Evolutionary conservation across 2,329 filamentous ascomycete species (phyloP).

Genomic region (Talaromyces sp.): DNA sequence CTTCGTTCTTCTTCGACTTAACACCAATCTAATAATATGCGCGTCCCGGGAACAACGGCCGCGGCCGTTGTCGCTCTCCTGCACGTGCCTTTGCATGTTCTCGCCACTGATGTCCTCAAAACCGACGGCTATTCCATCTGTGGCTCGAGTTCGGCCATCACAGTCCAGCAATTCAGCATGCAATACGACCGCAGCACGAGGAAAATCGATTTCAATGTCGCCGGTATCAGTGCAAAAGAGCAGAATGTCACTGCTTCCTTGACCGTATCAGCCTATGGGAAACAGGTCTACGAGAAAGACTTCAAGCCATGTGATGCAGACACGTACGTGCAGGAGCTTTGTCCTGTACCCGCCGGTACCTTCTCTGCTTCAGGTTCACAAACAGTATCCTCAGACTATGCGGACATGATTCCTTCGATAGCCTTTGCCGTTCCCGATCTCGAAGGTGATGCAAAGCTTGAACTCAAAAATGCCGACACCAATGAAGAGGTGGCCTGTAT

Average conservation of each 20-base stretch:
- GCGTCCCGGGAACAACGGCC: conserved; percentile 7
- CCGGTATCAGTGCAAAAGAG: conserved; percentile 64
- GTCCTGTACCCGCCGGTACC: conserved; percentile 71
- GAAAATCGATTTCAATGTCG: conserved; percentile 73
- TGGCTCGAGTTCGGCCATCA: conserved; percentile 51
- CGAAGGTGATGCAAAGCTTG: conserved; percentile 73
- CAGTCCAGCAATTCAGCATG: conserved; percentile 69
- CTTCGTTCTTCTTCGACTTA: not conserved
- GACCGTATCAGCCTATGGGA: conserved; percentile 77
- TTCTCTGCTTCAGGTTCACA: conserved; percentile 72
- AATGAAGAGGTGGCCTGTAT: conserved; percentile 72
- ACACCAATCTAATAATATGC: not conserved
- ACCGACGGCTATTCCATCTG: conserved; percentile 79
- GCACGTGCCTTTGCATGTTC: conserved; percentile 33
- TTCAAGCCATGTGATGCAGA: conserved; percentile 75
- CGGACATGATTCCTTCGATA: conserved; percentile 74
- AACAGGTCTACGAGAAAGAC: conserved; percentile 66
- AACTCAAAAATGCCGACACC: conserved; percentile 60
- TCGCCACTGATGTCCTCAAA: conserved; percentile 67
- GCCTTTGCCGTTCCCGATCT: conserved; percentile 90
- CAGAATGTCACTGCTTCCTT: conserved; percentile 78
- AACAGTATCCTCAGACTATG: conserved; percentile 64
- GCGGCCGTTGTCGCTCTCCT: conserved; percentile 4
- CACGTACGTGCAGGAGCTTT: conserved; percentile 68
- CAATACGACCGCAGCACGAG: conserved; percentile 71